Evolutionary conservation across 805 yeast species (phyloP).

Genomic region (Ascoidea asiatica): DNA sequence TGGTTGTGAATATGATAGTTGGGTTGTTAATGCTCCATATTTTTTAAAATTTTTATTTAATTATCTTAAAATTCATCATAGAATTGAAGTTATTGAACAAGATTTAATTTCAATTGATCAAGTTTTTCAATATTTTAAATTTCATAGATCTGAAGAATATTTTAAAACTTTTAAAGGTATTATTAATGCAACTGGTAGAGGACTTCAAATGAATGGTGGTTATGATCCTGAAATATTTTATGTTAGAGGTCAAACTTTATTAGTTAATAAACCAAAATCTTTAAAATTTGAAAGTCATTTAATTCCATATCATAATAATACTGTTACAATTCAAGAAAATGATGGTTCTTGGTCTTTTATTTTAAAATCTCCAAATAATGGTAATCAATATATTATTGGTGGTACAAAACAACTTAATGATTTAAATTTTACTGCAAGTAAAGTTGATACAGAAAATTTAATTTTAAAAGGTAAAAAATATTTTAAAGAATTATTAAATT

Average conservation of each 20-base stretch:
- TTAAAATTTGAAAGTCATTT: conserved; percentile 8
- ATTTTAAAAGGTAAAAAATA: conserved; percentile 27
- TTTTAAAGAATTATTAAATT: conserved; percentile 43
- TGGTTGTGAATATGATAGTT: conserved; percentile 42
- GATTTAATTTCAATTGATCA: conserved; percentile 28
- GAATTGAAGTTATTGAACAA: conserved; percentile 22
- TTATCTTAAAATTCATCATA: conserved; percentile 1
- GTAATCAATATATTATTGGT: conserved; percentile 46
- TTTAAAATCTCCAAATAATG: conserved; percentile 35
- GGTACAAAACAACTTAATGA: conserved; percentile 53
- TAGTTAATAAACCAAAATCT: conserved; percentile 15
- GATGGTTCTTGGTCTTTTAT: conserved; percentile 56
- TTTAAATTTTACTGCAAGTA: conserved; percentile 19
- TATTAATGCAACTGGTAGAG: conserved; percentile 52
- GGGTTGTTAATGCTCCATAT: conserved; percentile 47
- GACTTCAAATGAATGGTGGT: conserved; percentile 44
- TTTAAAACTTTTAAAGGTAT: conserved; percentile 20
- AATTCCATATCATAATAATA: conserved; percentile 21
- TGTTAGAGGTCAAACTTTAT: conserved; percentile 60
- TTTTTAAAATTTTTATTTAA: conserved; percentile 36
- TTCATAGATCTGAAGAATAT: neutral
- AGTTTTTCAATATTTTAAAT: conserved; percentile 21
- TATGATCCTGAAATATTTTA: conserved; percentile 33
- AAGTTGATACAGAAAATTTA: conserved; percentile 33
- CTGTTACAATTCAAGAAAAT: conserved; percentile 48